Base-by-base conservation (phyloP, 768 basidiomycete species). In the Lepiota brunneoincarnata region DNA sequence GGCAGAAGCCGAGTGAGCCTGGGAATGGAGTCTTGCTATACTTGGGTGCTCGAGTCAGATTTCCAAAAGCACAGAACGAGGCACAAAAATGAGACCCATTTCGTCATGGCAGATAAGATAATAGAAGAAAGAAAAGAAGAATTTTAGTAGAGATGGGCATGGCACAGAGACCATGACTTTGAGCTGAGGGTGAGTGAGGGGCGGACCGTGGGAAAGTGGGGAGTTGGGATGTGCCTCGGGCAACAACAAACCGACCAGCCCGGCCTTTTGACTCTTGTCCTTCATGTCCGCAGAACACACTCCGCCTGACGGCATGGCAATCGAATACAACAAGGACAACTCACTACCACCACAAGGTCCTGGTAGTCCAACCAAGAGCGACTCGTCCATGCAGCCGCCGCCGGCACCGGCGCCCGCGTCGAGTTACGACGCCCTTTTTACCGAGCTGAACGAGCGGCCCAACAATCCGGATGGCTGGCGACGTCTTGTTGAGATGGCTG, bases 391-490 rank as follows among this genome's bases (percentile, higher is more conserved):
- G 45, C 53, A 31, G 44, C 17, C 52, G 15, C n/a, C n/a, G n/a
- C n/a, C n/a, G n/a, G n/a, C n/a, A n/a, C n/a, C n/a, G n/a, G n/a
- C n/a, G n/a, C 31, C 31, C 31, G 11, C 46, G 17, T 54, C 53
- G 26, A 26, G 26, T 20, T 89, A 81, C 79, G 86, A 91, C 60
- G 63, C 70, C 5, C 66, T 87, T 62, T 81, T 76, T 58, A 73
- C 79, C 23, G 81, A 84, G 61, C 71, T 91, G 65, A 75, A 75
- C 60, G 80, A 87, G 61, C 79, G 81, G 54, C 86, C 87, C 9
- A 79, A 87, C 67, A 84, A 93, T 66, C 82, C 85, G n/a, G 86
- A 87, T 42, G 79, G 78, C 14, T 89, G 93, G 84, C 78, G 89
- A 66, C 82, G 80, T 59, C 76, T 96, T 31, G 79, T 97, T 61